Base-by-base conservation (phyloP, 1,139 yeast genomes). In the Wickerhamiella infanticola region DNA sequence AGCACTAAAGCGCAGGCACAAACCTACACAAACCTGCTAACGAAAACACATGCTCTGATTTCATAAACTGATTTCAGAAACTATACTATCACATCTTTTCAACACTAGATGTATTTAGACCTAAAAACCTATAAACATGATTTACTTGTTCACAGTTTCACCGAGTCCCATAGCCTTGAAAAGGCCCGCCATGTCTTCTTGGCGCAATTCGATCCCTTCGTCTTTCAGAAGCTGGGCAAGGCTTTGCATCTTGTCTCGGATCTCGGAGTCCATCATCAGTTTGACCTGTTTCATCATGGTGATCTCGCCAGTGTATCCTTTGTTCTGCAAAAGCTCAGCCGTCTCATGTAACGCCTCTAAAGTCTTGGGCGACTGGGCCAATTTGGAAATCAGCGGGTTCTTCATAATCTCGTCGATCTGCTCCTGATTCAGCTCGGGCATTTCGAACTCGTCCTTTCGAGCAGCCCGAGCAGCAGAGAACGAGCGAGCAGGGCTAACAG, bases 231-330 rank as follows among this genome's bases (percentile, higher is more conserved):
- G 29, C 31, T 46, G 36, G 44, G 40, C 42, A 18, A 49, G 43
- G n/a, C 44, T 48, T 13, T 47, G 46, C 39, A 55, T 44, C 48
- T 54, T 50, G 36, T 44, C 49, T 27, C 55, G 48, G 35, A 55
- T 53, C 43, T 54, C 53, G 24, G 44, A 47, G 50, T 55, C 58
- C 38, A 55, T 46, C 47, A 55, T 46, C 42, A 55, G 41, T 48
- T 54, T 53, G 44, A 55, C 49, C 45, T 53, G 55, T 38, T 55
- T 50, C 55, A 54, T 49, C n/a, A 54, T 42, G 18, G 52, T 48
- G 40, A 52, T 50, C 31, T 54, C 45, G n/a, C 53, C 55, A 11
- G 40, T 11, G 41, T 45, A 49, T 18, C 51, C 51, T 41, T 45
- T 54, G 47, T 44, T 50, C 40, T 42, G 46, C 39, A 55, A 46